A percentile compares a stretch with the other conserved stretches of the same genome.
Evolutionary conservation across 2,329 filamentous ascomycete species (phyloP).

Genomic region (Alternaria panax): DNA sequence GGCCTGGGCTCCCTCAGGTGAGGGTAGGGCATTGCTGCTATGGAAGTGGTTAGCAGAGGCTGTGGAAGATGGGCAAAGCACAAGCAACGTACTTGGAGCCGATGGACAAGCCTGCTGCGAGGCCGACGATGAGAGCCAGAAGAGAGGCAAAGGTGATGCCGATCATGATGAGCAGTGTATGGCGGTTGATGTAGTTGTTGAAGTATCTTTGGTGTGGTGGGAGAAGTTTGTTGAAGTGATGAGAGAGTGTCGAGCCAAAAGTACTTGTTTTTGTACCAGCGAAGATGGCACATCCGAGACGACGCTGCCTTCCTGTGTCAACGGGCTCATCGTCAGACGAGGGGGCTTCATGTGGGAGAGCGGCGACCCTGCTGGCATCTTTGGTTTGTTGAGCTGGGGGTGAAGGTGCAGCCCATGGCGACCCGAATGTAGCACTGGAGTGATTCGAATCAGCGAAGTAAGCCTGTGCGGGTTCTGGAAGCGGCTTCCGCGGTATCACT

Average conservation of each 20-base stretch:
- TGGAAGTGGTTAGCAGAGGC: constrained; percentile 14
- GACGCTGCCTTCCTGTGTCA: constrained; percentile 9
- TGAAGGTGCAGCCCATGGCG: neutral
- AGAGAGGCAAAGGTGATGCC: constrained; percentile 42
- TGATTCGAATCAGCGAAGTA: constrained; percentile 23
- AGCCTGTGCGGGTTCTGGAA: constrained; percentile 29
- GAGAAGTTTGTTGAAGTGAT: constrained; percentile 46
- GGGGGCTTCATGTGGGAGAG: neutral
- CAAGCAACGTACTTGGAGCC: constrained; percentile 25
- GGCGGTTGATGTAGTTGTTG: constrained; percentile 48
- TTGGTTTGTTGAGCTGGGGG: constrained; percentile 5
- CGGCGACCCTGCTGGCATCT: constrained; percentile 2
- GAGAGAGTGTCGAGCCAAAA: constrained; percentile 35
- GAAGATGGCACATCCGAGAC: constrained; percentile 9
- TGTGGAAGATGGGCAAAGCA: neutral
- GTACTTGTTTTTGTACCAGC: constrained; percentile 18
- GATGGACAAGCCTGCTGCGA: constrained; percentile 50
- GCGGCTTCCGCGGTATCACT: constrained; percentile 31
- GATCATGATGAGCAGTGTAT: constrained; percentile 49
- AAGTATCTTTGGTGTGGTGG: constrained; percentile 51
- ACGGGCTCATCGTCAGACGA: neutral
- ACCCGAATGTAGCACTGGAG: constrained; percentile 4
- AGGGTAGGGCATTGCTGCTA: constrained; percentile 56
- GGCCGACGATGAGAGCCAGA: constrained; percentile 52
- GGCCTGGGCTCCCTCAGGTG: constrained; percentile 60